Percentiles rank a stretch among this genome's conserved stretches.
Conservation (phyloP, 768 basidiomycete genomes). For the Hortiboletus campestris region DNA sequence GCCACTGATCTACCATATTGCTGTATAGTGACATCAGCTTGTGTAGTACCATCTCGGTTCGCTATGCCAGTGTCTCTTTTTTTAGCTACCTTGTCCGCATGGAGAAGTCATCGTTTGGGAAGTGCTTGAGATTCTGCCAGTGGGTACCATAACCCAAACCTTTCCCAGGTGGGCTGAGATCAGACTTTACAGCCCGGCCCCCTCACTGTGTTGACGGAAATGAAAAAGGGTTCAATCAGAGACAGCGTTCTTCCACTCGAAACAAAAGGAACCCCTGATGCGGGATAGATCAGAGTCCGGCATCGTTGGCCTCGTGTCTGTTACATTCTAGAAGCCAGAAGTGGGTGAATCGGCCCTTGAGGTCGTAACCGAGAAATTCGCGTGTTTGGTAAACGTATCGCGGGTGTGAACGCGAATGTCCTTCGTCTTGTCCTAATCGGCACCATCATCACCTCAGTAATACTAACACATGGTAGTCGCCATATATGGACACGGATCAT, state of each 20-base stretch:
- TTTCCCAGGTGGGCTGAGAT: not conserved
- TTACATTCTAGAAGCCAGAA: conserved; percentile 5
- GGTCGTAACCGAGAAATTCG: not conserved
- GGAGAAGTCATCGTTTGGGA: not conserved
- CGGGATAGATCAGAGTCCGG: conserved; percentile 1
- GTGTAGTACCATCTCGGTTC: conserved; percentile 4
- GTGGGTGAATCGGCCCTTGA: not conserved
- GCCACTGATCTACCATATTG: not conserved
- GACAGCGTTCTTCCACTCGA: not conserved
- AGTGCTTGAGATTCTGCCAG: not conserved
- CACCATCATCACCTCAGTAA: conserved; percentile 1
- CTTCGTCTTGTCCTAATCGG: conserved; percentile 3
- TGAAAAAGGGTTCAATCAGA: conserved; percentile 1
- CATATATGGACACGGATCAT: conserved; percentile 10
- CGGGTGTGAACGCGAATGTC: not conserved
- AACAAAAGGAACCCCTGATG: conserved; percentile 21
- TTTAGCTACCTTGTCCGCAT: not conserved
- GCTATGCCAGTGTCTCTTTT: not conserved
- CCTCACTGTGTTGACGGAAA: not conserved
- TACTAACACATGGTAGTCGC: not conserved
- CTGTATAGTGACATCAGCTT: not conserved
- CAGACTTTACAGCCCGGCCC: not conserved
- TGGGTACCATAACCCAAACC: not conserved
- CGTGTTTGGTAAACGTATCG: conserved; percentile 9
- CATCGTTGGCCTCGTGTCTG: conserved; percentile 8